phyloP scores from a whole-genome alignment of 1,139 yeast species.

The Lizanozyma gosingica region DNA sequence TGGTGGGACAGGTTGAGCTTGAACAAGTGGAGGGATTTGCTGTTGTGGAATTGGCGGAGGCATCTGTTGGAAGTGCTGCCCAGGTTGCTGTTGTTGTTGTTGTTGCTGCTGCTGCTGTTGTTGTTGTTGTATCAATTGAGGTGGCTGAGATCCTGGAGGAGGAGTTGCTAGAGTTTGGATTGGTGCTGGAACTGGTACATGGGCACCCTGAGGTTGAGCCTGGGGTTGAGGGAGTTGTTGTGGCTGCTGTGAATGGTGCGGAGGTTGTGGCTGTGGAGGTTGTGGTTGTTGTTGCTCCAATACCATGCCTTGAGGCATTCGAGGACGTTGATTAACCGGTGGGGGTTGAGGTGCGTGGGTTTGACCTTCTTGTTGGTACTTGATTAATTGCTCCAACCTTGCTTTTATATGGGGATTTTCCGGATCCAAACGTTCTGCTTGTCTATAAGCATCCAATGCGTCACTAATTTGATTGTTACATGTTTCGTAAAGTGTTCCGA shows the following conservation, averaged over 20 bases:
- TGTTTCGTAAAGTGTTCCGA: constrained; percentile 93
- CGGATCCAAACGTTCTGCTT: constrained; percentile 93
- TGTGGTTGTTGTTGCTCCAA: constrained; percentile 19
- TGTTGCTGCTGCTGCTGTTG: constrained; percentile 7
- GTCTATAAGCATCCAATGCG: constrained; percentile 93
- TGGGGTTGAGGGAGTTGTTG: constrained; percentile 13
- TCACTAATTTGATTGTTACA: constrained; percentile 93
- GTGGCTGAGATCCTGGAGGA: constrained; percentile 10
- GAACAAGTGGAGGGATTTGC: constrained; percentile 3
- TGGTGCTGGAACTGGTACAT: constrained; percentile 9
- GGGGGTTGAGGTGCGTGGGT: constrained; percentile 61
- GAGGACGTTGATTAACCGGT: constrained; percentile 51
- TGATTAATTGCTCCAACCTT: constrained; percentile 75
- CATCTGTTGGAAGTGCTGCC: constrained; percentile 6
- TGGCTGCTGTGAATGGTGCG: constrained; percentile 10
- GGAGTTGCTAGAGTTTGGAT: constrained; percentile 13
- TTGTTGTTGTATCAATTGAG: constrained; percentile 6
- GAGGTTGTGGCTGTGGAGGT: constrained; percentile 8
- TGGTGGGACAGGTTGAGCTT: constrained; percentile 2
- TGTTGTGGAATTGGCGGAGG: constrained; percentile 4
- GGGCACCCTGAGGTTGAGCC: constrained; percentile 11
- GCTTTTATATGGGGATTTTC: constrained; percentile 90
- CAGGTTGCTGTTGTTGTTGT: constrained; percentile 8
- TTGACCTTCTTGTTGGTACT: constrained; percentile 69
- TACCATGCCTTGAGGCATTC: constrained; percentile 52